Base-by-base conservation (phyloP, 805 yeast genomes). In the Zygosaccharomyces siamensis region DNA sequence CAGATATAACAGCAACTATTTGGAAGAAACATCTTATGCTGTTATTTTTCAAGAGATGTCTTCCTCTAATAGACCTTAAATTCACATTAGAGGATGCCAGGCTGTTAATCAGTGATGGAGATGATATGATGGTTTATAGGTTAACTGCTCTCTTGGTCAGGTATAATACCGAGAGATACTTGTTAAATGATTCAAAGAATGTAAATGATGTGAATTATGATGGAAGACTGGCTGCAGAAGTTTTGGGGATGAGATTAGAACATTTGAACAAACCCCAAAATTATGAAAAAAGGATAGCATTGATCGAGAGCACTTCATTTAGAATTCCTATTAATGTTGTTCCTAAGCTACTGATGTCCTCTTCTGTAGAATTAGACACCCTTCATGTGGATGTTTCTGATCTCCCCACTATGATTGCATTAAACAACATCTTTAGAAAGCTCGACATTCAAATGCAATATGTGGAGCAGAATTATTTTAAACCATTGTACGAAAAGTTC, bases 31-130 rank as follows among this genome's bases (percentile, higher is more conserved):
- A 51, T 30, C 35, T 54, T 3, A 18, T 54, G 23, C 41, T 49
- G 43, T 35, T 50, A 21, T 56, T 51, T 48, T 49, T 60, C 50
- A 54, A 58, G 35, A 56, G 59, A 16, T 45, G 70, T 21, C 59
- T 72, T 49, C 76, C 77, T 0, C 39, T 58, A 11, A 37, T 72
- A 16, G 66, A 63, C 35, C 36, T 70, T 3, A 72, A 69, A 49
- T 42, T 72, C 12, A 72, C 70, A 0, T 45, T 72, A 12, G 77
- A 72, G 49, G 75, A 72, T 51, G 67, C 75, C 2, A 64, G 65
- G 16, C 5, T 71, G 16, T 58, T 71, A 39, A 44, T 70, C 6
- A 69, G 67, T 27, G 66, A 68, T 48, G 52, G 51, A 0, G 56
- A 61, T 42, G 59, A 67, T n/a, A 55, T 65, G 2, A 33, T 67